Base-by-base conservation (phyloP, 1,284 basidiomycete species). In the Ceratobasidium papillatum region DNA sequence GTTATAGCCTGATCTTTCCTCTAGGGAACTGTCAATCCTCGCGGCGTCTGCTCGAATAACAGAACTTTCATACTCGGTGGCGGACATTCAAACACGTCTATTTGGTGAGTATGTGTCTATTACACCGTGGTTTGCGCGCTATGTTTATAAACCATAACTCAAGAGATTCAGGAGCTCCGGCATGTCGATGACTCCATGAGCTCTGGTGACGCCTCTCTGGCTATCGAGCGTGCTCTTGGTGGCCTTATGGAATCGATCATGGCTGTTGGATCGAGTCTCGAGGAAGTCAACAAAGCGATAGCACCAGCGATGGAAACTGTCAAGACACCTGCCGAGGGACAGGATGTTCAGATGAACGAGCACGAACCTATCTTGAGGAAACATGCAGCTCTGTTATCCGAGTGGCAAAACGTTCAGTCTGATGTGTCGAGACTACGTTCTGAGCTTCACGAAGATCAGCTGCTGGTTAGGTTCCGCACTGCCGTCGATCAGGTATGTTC, bases 361-460 rank as follows among this genome's bases (percentile, higher is more conserved):
- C 86, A 84, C 63, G 73, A 85, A 3, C 81, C 87, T 1, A 82
- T 94, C 54, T 82, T 92, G 61, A 87, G 90, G 73, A 94, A 94
- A 79, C 91, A 94, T 81, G 85, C 87, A 9, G 84, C 88, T 17
- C 83, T 94, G 74, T 79, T 88, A 41, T 81, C 84, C 17, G 94
- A 96, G 56, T 98, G 94, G 94, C 89, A 91, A 74, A 84, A 88
- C 25, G 87, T 94, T 1, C 90, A 93, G 79, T 87, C 89, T 61
- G 94, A 96, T 78, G 93, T 91, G 72, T 91, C 94, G 30, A 88
- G 91, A 52, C 83, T 98, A 75, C 86, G 92, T 77, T 93, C 94
- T 80, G 96, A 99, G 81, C 85, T 98, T 75, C 94, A 94, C 82
- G 97, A 98, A 82, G 96, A 98, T 82, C 96, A 95, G 80, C 98